A percentile compares a stretch with the other conserved stretches of the same genome.
Evolutionary conservation across 192 early-diverging fungal species (phyloP).

Genomic region (Borealophlyctis nickersoniae): DNA sequence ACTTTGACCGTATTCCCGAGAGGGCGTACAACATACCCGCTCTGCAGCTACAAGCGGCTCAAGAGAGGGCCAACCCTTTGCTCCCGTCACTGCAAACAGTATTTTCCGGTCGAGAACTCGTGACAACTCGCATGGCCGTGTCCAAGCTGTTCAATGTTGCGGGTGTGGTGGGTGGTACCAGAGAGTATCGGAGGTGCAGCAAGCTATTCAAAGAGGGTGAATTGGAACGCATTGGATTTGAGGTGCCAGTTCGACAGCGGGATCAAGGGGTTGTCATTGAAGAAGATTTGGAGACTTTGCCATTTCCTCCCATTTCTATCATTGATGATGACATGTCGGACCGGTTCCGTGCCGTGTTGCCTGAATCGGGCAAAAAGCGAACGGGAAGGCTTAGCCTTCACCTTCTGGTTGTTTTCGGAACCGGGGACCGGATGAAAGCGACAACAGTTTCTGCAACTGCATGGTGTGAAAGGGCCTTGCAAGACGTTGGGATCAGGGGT

Average conservation of each 20-base stretch:
- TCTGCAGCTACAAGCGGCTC: slow-evolving; percentile 30
- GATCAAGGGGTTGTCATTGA: not conserved
- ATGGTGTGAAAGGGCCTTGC: slow-evolving; percentile 30
- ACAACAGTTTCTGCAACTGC: slow-evolving; percentile 50
- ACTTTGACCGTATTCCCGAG: slow-evolving; percentile 35
- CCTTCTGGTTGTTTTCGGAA: slow-evolving; percentile 40
- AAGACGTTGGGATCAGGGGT: slow-evolving; percentile 17
- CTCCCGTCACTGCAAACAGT: slow-evolving; percentile 21
- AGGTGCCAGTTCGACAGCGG: not conserved
- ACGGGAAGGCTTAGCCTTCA: slow-evolving; percentile 5
- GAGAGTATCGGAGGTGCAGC: slow-evolving; percentile 27
- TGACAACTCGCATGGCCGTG: slow-evolving; percentile 34
- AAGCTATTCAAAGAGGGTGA: slow-evolving; percentile 25
- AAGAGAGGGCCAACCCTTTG: slow-evolving; percentile 26
- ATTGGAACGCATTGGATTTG: slow-evolving; percentile 1
- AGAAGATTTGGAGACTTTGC: not conserved
- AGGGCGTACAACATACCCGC: slow-evolving; percentile 30
- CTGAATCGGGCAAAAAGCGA: not conserved
- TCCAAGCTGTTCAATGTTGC: slow-evolving; percentile 34
- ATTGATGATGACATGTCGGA: slow-evolving; percentile 29
- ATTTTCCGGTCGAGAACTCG: slow-evolving; percentile 11
- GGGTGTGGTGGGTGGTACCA: slow-evolving; percentile 34
- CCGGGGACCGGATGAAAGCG: slow-evolving; percentile 24
- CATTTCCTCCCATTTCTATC: slow-evolving; percentile 9
- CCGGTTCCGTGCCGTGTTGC: slow-evolving; percentile 18